phyloP scores from a whole-genome alignment of 1,139 yeast species.

The Zygosaccharomyces pseudobailii region DNA sequence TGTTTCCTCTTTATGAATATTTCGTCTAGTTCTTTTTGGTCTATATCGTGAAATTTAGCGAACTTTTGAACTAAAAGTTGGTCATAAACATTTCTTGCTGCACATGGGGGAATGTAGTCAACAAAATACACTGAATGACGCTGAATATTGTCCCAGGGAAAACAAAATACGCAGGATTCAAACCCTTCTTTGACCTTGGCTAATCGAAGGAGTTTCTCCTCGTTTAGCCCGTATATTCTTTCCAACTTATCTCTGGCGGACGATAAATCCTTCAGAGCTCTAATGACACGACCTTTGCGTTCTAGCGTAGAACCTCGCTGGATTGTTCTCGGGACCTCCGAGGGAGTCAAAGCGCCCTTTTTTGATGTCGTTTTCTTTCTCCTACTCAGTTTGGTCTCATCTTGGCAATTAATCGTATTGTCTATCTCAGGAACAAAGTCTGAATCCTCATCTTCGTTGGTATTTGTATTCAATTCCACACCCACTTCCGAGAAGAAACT shows the following conservation, averaged over 20 bases:
- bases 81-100: constrained; percentile 15
- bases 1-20: constrained; percentile 16
- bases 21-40: constrained; percentile 14
- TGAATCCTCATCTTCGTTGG: constrained; percentile 6
- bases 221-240: constrained; percentile 37
- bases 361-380: constrained; percentile 7
- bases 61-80: constrained; percentile 19
- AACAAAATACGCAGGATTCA: constrained; percentile 35
- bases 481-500: no score
- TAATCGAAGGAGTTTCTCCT: constrained; percentile 32
- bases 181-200: constrained; percentile 36
- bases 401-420: constrained; percentile 16
- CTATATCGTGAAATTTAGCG: constrained; percentile 12
- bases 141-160: constrained; percentile 21
- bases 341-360: background rate
- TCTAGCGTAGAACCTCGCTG: constrained; percentile 14
- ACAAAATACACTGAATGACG: constrained; percentile 18
- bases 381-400: constrained; percentile 2
- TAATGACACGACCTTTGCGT: constrained; percentile 24
- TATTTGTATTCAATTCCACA: constrained; percentile 3
- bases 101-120: constrained; percentile 11
- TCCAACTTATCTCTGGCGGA: constrained; percentile 37
- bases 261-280: constrained; percentile 33
- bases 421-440: constrained; percentile 14
- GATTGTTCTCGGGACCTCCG: constrained; percentile 3